Base-by-base conservation (phyloP, 1,139 yeast genomes). In the Lipomyces yarrowii region DNA sequence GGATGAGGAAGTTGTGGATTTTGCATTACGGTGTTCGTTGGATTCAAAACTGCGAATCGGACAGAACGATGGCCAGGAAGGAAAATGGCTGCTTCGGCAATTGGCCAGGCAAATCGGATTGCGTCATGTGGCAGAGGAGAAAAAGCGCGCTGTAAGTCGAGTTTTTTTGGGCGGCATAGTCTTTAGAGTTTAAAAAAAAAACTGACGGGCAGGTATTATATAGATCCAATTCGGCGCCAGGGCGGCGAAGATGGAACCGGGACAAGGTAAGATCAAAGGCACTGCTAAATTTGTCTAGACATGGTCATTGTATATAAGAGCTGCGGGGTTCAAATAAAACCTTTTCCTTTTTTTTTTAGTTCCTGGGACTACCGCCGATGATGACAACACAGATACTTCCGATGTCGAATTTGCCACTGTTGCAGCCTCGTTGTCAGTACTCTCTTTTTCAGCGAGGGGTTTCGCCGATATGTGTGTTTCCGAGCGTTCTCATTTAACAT, bases 171-270 rank as follows among this genome's bases (percentile, higher is more conserved):
- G n/a, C 21, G 30, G 13, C 6, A 15, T 18, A 11, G 13, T 3
- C 23, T n/a, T 15, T 13, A 33, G 10, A 11, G 7, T 13, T n/a
- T n/a, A n/a, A n/a, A n/a, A n/a, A 10, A 42, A 26, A 37, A 37
- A 13, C 56, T 21, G 21, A 30, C 23, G n/a, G 56, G 33, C 21
- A 55, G 60, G 33, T 42, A 55, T 2, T 6, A 10, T 32, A 13
- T 62, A 62, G 64, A 92, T 94, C 68, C 99, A 94, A 74, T 94
- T 94, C 78, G 99, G 99, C 0, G 90, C 98, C 0, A 87, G 90
- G 71, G 89, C 97, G 74, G 99, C 99, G 1, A 94, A 94, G 76
- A 86, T 94, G 87, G 94, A 90, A 70, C 78, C 84, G 10, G 94
- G 93, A 0, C 85, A 87, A 61, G 86, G 88, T 10, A 86, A 84